Conservation (phyloP, 1,284 basidiomycete genomes). For the Blastosporella zonata region DNA sequence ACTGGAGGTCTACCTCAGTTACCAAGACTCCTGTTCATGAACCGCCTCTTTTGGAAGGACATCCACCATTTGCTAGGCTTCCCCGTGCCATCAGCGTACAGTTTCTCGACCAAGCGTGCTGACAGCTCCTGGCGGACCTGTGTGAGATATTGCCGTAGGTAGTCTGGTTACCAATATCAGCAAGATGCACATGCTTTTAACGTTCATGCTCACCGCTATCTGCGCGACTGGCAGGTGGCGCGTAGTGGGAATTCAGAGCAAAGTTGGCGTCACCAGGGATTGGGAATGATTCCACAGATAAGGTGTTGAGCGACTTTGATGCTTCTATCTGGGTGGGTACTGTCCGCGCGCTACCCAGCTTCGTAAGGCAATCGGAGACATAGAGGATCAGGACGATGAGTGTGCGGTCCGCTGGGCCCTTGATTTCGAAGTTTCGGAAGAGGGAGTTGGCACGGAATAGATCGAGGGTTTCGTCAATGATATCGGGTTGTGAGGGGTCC, state of each 20-base stretch:
- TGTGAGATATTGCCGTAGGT: conserved; percentile 86
- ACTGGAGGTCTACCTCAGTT: conserved; percentile 35
- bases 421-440: conserved; percentile 99
- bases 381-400: conserved; percentile 98
- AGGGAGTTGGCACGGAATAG: conserved; percentile 99
- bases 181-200: not conserved
- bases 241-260: conserved; percentile 90
- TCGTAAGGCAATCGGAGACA: conserved; percentile 95
- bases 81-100: conserved; percentile 84
- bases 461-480: conserved; percentile 95
- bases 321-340: conserved; percentile 83
- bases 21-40: conserved; percentile 88
- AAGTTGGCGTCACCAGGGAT: conserved; percentile 97
- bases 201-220: conserved; percentile 72
- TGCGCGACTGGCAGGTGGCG: conserved; percentile 69
- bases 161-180: conserved; percentile 50
- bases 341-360: conserved; percentile 69
- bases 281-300: conserved; percentile 90
- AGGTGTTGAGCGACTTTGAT: conserved; percentile 83
- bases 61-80: conserved; percentile 99
- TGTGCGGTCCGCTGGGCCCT: conserved; percentile 93
- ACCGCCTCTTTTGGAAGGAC: conserved; percentile 96
- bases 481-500: conserved; percentile 80
- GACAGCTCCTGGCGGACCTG: conserved; percentile 94
- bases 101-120: conserved; percentile 78